Evolutionary conservation across 148 eudicot species (phyloP).

Genomic region (Talinum fruticosum): DNA sequence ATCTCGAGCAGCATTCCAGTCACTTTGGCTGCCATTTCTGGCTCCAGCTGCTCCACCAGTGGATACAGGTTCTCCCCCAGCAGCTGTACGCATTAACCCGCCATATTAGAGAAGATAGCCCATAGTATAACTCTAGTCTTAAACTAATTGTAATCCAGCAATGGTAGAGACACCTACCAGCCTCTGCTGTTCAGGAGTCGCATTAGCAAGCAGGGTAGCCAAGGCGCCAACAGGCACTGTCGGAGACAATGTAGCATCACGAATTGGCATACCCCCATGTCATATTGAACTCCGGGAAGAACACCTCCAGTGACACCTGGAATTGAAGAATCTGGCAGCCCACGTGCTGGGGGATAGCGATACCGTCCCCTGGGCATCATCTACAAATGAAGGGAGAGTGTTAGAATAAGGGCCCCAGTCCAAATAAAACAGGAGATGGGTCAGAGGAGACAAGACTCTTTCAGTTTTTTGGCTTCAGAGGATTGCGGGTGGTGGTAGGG

Average conservation of each 20-base stretch:
- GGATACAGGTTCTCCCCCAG: conserved; percentile 81
- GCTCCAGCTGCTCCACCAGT: conserved; percentile 68
- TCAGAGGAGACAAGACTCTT: neutral
- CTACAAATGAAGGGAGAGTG: conserved; percentile 30
- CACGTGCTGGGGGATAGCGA: conserved; percentile 58
- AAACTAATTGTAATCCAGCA: neutral
- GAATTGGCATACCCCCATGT: conserved; percentile 58
- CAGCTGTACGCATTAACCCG: conserved; percentile 35
- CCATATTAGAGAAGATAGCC: neutral
- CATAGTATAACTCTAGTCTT: neutral
- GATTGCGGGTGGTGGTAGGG: too few species aligned
- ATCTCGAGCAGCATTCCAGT: conserved; percentile 84
- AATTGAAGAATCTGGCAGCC: conserved; percentile 47
- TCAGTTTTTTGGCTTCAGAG: neutral
- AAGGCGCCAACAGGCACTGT: conserved; percentile 56
- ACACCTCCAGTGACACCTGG: conserved; percentile 52
- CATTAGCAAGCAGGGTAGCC: conserved; percentile 77
- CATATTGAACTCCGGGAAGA: conserved; percentile 56
- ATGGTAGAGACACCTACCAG: conserved; percentile 42
- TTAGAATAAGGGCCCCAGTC: neutral
- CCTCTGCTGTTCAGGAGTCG: conserved; percentile 69
- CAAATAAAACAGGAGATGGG: neutral
- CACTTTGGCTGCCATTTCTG: conserved; percentile 70
- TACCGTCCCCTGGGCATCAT: conserved; percentile 69
- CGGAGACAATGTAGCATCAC: conserved; percentile 51